These are phyloP conservation scores for Sanghuangporus weigelae DNA, from an alignment of 1,284 basidiomycete species.

Conservation along the genomic window DNA sequence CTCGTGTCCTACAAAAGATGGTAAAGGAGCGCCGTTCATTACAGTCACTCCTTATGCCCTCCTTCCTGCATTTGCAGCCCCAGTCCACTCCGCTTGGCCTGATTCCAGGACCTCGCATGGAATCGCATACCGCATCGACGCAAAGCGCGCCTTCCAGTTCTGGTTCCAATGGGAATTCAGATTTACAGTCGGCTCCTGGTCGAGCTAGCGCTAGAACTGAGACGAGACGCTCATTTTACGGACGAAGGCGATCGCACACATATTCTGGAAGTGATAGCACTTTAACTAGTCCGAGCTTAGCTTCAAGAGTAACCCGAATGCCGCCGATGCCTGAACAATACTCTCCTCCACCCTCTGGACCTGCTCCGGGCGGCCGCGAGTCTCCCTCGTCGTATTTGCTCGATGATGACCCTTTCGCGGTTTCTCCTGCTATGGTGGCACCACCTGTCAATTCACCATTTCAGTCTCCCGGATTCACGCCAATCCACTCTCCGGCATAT, in stretches of 20 bases:
- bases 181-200: not conserved
- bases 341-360: not conserved
- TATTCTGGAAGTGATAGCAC: not conserved
- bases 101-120: not conserved
- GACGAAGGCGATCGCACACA: constrained; percentile 13
- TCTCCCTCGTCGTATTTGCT: constrained; percentile 13
- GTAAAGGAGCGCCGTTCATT: constrained; percentile 16
- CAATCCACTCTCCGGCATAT: not conserved
- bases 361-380: constrained; percentile 5
- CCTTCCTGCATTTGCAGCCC: constrained; percentile 11
- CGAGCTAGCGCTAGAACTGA: not conserved
- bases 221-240: not conserved
- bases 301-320: not conserved
- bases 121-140: not conserved
- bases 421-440: not conserved
- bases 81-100: not conserved
- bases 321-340: constrained; percentile 2
- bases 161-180: not conserved
- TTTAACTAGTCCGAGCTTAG: not conserved
- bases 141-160: not conserved
- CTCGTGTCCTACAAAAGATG: constrained; percentile 3
- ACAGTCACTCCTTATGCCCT: constrained; percentile 11
- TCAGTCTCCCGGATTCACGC: not conserved
- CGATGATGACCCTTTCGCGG: constrained; percentile 16
- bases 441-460: not conserved